Evolutionary conservation across 345 rosid genomes (phyloP).

Genomic region (Toxicodendron radicans): DNA sequence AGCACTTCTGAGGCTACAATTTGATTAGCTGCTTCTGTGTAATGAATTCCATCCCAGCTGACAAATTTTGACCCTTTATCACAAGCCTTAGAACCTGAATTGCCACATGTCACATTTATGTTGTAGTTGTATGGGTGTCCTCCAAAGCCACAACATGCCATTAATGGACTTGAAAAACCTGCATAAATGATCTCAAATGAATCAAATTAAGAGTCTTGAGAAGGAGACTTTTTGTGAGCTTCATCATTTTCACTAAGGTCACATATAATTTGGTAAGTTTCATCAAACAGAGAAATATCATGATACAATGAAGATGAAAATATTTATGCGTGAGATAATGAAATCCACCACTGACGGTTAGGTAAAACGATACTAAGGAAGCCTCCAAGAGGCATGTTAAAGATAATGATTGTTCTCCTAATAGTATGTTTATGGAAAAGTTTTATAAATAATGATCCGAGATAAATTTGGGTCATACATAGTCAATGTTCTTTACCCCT

Average conservation of each 20-base stretch:
- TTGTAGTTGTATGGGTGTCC: conserved; percentile 86
- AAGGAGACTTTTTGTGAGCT: not conserved
- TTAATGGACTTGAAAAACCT: conserved; percentile 72
- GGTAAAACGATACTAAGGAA: no score
- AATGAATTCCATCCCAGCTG: conserved; percentile 85
- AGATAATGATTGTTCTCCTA: no score
- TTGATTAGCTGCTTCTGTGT: conserved; percentile 70
- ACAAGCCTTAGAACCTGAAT: conserved; percentile 48
- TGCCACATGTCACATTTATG: conserved; percentile 59
- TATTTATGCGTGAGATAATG: no score
- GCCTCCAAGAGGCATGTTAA: no score
- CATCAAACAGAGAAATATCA: no score
- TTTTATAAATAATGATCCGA: no score
- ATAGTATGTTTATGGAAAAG: no score
- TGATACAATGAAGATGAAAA: no score
- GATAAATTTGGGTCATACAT: no score
- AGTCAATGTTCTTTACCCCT: no score
- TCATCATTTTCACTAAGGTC: not conserved
- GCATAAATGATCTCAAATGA: conserved; percentile 5
- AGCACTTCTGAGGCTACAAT: conserved; percentile 58
- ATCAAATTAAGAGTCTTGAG: not conserved
- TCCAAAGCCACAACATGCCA: conserved; percentile 89
- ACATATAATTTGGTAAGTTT: no score
- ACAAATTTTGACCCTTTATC: conserved; percentile 43
- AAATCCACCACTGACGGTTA: no score